phyloP scores from a whole-genome alignment of 495 filamentous ascomycete genomes.

The Annulohypoxylon stygium region DNA sequence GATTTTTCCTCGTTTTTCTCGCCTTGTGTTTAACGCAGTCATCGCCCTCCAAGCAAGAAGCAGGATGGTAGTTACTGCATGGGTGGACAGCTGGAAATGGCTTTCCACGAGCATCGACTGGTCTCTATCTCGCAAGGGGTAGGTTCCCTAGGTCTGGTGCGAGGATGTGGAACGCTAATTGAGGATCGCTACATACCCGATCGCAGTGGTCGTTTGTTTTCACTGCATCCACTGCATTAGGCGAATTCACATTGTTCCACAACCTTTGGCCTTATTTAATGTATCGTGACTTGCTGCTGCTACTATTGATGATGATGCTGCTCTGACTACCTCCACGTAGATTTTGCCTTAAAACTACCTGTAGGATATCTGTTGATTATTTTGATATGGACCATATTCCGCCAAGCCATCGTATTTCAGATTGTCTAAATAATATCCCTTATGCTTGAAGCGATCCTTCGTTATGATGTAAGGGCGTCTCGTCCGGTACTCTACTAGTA shows the following conservation, averaged over 20 bases:
- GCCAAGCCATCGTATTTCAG: no score
- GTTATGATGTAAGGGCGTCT: no score
- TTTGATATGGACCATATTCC: background rate
- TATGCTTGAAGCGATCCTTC: no score
- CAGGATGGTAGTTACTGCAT: slow-evolving; percentile 61
- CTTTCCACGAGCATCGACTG: slow-evolving; percentile 58
- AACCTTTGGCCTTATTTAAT: slow-evolving; percentile 2
- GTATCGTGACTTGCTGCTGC: slow-evolving; percentile 8
- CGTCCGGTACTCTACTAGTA: no score
- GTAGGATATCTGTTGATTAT: background rate
- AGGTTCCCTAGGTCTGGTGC: slow-evolving; percentile 53
- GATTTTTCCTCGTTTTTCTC: slow-evolving; percentile 52
- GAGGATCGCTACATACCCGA: slow-evolving; percentile 68
- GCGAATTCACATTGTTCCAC: slow-evolving; percentile 69
- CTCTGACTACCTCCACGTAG: background rate
- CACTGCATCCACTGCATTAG: slow-evolving; percentile 58
- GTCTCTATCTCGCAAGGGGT: slow-evolving; percentile 38
- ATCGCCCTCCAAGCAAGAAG: slow-evolving; percentile 54
- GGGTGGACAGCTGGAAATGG: slow-evolving; percentile 67
- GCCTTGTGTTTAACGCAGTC: slow-evolving; percentile 54
- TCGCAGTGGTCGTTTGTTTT: slow-evolving; percentile 58
- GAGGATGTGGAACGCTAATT: slow-evolving; percentile 69
- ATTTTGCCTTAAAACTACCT: background rate
- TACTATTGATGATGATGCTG: no score
- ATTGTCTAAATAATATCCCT: no score